A percentile compares a stretch with the other conserved stretches of the same genome.
phyloP scores from a whole-genome alignment of 192 early-diverging fungal species.

The Coemansia sp. region DNA sequence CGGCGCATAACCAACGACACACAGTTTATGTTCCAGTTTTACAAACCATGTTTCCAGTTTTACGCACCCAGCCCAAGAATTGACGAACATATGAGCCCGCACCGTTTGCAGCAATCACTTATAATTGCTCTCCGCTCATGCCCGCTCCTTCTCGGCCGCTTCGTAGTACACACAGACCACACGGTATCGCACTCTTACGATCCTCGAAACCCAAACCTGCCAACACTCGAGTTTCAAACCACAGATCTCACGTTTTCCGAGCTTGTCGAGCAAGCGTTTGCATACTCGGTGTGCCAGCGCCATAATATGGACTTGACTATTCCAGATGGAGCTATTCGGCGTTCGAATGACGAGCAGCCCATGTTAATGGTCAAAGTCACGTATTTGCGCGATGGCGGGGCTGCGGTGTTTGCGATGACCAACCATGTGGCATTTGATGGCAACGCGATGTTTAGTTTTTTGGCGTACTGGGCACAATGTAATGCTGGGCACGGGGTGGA shows the following conservation, averaged over 20 bases:
- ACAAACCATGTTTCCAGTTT: slow-evolving; percentile 48
- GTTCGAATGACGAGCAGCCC: slow-evolving; percentile 8
- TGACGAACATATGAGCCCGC: slow-evolving; percentile 8
- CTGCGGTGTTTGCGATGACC: slow-evolving; percentile 34
- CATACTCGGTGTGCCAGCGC: slow-evolving; percentile 21
- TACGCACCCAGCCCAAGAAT: slow-evolving; percentile 16
- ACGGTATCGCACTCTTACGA: slow-evolving; percentile 25
- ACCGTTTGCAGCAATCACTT: slow-evolving; percentile 10
- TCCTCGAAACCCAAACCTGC: slow-evolving; percentile 18
- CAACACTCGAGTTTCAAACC: slow-evolving; percentile 32
- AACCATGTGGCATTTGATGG: slow-evolving; percentile 52
- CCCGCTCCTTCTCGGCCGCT: slow-evolving; percentile 27
- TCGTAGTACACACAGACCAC: slow-evolving; percentile 23
- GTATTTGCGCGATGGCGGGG: slow-evolving; percentile 37
- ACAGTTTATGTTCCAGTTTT: slow-evolving; percentile 55
- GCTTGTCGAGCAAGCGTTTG: slow-evolving; percentile 11
- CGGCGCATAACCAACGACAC: slow-evolving; percentile 34
- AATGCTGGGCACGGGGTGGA: slow-evolving; percentile 9
- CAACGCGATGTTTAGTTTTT: slow-evolving; percentile 43
- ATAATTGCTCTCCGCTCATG: slow-evolving; percentile 26
- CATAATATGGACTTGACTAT: slow-evolving; percentile 25
- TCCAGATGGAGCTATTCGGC: slow-evolving; percentile 27
- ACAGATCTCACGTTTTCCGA: slow-evolving; percentile 11
- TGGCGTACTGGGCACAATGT: slow-evolving; percentile 43
- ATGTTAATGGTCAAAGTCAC: slow-evolving; percentile 48